Evolutionary conservation across 768 basidiomycete species (phyloP).

Genomic region (Cyclocybe cylindracea): DNA sequence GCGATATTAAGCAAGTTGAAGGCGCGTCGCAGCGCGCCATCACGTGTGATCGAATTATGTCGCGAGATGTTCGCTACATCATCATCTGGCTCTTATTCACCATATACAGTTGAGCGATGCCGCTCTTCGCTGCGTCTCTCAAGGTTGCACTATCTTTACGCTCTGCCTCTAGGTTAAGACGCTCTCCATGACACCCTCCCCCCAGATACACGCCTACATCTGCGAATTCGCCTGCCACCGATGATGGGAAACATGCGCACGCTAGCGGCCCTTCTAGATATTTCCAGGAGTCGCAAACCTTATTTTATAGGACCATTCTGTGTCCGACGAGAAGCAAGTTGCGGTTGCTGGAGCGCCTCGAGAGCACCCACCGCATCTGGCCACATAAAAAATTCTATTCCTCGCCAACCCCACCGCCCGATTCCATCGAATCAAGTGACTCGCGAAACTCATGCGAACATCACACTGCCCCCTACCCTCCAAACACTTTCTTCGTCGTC

Average conservation of each 20-base stretch:
- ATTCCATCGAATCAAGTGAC: conserved; percentile 3
- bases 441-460: conserved; percentile 23
- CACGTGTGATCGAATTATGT: too few species aligned
- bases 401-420: conserved; percentile 19
- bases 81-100: too few species aligned
- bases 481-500: conserved; percentile 39
- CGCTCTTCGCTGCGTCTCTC: too few species aligned
- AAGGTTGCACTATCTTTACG: too few species aligned
- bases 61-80: too few species aligned
- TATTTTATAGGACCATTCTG: conserved; percentile 42
- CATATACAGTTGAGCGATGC: too few species aligned
- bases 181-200: conserved; percentile 36
- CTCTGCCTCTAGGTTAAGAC: too few species aligned
- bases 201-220: conserved; percentile 47
- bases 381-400: conserved; percentile 43
- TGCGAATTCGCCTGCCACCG: conserved; percentile 40
- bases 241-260: conserved; percentile 36
- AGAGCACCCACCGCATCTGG: conserved; percentile 33
- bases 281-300: conserved; percentile 37
- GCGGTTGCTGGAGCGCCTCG: conserved; percentile 29
- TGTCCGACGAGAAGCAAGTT: conserved; percentile 30
- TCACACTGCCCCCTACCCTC: conserved; percentile 40
- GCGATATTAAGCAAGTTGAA: too few species aligned
- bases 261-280: conserved; percentile 40
- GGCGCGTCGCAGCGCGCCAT: too few species aligned